Base-by-base conservation (phyloP, 306 rosid species). In the Hippophae tibetana region DNA sequence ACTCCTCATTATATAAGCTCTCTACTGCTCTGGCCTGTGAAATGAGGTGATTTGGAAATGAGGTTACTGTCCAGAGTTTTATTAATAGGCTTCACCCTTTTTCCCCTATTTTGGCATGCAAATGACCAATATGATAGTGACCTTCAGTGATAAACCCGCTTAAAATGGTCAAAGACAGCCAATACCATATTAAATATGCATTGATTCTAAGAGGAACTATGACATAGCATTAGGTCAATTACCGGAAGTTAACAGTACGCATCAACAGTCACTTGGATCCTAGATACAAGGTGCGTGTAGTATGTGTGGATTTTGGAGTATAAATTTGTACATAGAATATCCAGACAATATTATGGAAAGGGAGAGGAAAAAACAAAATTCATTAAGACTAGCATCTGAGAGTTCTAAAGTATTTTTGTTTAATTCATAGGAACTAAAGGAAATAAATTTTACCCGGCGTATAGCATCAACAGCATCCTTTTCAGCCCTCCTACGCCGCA, bases 401-500 rank as follows among this genome's bases (percentile, higher is more conserved):
- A 55, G 26, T 14, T 47, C n/a, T 43, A 26, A 18, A 49, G 43
- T 8, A 3, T 42, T 23, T 26, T 8, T 38, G 12, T 31, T 43
- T 9, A 54, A 10, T 43, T 53, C 55, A 45, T 18, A 59, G 2
- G 45, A 54, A 55, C 65, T 7, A 51, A 47, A 53, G 51, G 55
- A 64, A 43, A 43, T 62, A 0, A 56, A 23, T 41, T 8, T 67
- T 84, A 92, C 99, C 90, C 67, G 82, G 62, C 78, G 70, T 47
- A 82, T 74, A 58, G 88, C 79, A 43, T 80, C 78, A 61, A 86
- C 50, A 62, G 85, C 82, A 52, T 82, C 84, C 58, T 77, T 88
- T 81, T 92, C 90, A 51, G 89, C 87, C 72, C 76, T 85, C n/a
- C 76, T 75, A 44, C 89, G 85, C 54, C 75, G 73, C 60, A 76